Base-by-base conservation (phyloP, 768 basidiomycete species). In the Agrocybe pediades region DNA sequence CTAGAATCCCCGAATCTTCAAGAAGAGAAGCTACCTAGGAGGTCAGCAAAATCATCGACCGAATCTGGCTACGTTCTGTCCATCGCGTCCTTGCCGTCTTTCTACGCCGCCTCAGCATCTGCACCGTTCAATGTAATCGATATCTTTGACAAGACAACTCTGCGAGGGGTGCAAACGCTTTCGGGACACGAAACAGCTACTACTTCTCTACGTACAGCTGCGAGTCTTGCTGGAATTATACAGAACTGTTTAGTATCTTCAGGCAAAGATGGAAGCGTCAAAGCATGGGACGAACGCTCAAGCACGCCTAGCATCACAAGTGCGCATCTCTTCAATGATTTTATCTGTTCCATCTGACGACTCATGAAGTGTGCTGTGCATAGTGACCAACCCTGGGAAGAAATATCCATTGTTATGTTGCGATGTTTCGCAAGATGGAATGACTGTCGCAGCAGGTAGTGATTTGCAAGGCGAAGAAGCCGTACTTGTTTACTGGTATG, bases 391-490 rank as follows among this genome's bases (percentile, higher is more conserved):
- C 50, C 63, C 76, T 16, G 78, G 79, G 20, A 69, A 70, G 65
- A 56, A 62, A 16, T 71, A 70, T 16, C 71, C 76, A 5, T 64
- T 91, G 8, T 75, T 92, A 2, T 88, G 79, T 26, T 89, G 83
- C 56, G 91, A 90, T 65, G 78, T 87, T 5, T 87, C 90, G 2
- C 62, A 72, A 1, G 85, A 91, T 60, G 90, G 90, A 3, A 67
- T 79, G 58, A 83, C 86, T 2, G 80, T 96, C 20, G 92, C 86
- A 17, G 92, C 86, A 9, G 95, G 95, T 15, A 89, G 92, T 0
- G 92, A 90, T 57, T 68, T 95, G 17, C 81, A 86, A 54, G 84
- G 82, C 11, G 87, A 94, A 41, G 94, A 96, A 57, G 89, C 94
- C 0, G 75, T 84, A 7, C 85, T 97, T 39, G 59, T 92, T 2